Conservation (phyloP, 2,329 filamentous ascomycete genomes). For the Aspergillus cejpii region DNA sequence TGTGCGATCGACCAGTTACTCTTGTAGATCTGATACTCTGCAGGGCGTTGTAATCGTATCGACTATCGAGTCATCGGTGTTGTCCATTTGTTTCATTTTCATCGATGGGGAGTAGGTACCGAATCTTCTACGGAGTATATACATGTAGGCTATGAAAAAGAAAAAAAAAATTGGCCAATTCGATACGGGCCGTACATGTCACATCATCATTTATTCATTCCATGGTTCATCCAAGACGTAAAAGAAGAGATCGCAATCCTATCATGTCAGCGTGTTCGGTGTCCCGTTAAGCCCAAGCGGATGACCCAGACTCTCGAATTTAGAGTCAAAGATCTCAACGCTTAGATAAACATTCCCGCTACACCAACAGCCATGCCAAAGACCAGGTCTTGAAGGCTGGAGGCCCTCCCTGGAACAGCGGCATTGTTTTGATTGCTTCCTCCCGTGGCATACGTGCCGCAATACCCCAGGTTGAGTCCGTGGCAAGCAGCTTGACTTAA, state of each 20-base stretch:
- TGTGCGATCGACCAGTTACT: neutral
- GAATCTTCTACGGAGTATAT: too few species aligned
- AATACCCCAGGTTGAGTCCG: slow-evolving; percentile 44
- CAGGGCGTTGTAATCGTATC: neutral
- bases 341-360: slow-evolving; percentile 39
- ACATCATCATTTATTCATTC: slow-evolving; percentile 3
- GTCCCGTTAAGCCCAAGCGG: neutral
- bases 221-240: slow-evolving; percentile 1
- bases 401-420: slow-evolving; percentile 25
- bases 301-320: slow-evolving; percentile 8
- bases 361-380: slow-evolving; percentile 42
- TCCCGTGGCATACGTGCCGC: slow-evolving; percentile 26
- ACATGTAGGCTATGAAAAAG: neutral
- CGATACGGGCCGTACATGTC: slow-evolving; percentile 2
- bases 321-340: neutral
- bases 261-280: slow-evolving; percentile 3
- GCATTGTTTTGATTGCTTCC: slow-evolving; percentile 27
- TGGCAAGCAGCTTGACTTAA: slow-evolving; percentile 45
- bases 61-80: too few species aligned
- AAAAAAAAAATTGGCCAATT: too few species aligned
- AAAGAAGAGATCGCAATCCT: slow-evolving; percentile 7
- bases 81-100: neutral
- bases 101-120: neutral
- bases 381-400: slow-evolving; percentile 39
- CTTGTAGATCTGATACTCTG: neutral